These are phyloP conservation scores for Xylariaceae sp. DNA, from an alignment of 2,329 filamentous ascomycete genomes.

Conservation along the genomic window DNA sequence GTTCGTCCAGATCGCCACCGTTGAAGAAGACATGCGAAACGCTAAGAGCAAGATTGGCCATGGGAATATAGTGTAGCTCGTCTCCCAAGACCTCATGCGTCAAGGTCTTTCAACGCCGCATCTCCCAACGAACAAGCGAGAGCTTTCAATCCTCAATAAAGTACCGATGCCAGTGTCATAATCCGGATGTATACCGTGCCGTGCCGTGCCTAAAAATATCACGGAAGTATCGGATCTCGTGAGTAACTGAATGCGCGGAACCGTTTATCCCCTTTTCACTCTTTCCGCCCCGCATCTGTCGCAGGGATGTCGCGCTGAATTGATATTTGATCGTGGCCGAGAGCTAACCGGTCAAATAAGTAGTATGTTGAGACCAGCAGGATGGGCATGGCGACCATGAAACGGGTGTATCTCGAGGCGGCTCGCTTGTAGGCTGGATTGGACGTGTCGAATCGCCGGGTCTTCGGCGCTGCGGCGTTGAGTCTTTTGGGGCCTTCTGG, in stretches of 20 bases:
- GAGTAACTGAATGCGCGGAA: background rate
- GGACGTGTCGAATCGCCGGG: conserved; percentile 25
- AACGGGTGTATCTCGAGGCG: conserved; percentile 40
- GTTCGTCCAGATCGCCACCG: too few species aligned
- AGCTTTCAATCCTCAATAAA: too few species aligned
- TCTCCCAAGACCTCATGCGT: too few species aligned
- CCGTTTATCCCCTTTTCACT: background rate
- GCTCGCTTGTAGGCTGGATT: conserved; percentile 36
- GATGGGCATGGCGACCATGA: conserved; percentile 50
- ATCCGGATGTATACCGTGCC: too few species aligned
- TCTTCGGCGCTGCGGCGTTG: background rate
- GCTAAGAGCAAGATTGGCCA: too few species aligned
- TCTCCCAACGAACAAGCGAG: too few species aligned
- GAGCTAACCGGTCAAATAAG: conserved; percentile 39
- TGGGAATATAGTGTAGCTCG: too few species aligned
- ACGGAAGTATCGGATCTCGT: background rate
- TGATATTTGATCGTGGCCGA: conserved; percentile 23
- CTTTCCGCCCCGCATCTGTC: background rate
- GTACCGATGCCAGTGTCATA: too few species aligned
- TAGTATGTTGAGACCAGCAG: conserved; percentile 51
- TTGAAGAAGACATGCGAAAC: too few species aligned
- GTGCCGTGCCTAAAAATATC: too few species aligned
- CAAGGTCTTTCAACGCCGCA: too few species aligned
- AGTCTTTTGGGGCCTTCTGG: background rate
- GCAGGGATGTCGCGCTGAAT: background rate